These are phyloP conservation scores for Cladosporium sp. DNA, from an alignment of 2,329 filamentous ascomycete genomes.

Conservation along the genomic window DNA sequence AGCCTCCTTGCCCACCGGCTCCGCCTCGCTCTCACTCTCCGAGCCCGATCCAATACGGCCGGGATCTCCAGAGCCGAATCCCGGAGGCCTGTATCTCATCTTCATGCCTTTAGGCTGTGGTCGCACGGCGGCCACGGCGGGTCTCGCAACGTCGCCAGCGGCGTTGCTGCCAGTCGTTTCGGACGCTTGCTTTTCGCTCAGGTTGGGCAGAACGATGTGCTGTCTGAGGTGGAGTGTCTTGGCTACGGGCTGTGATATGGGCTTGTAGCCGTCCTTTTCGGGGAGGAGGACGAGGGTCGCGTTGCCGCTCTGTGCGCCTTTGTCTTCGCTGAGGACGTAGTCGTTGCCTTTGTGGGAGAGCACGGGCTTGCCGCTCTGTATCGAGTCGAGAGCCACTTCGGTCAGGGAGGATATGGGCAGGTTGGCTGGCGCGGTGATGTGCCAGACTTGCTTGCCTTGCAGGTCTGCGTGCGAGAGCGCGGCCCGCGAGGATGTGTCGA, in stretches of 20 bases:
- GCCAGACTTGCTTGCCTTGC: conserved; percentile 73
- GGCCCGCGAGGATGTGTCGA: conserved; percentile 37
- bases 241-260: conserved; percentile 46
- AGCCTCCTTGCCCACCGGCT: conserved; percentile 10
- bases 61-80: conserved; percentile 45
- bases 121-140: conserved; percentile 51
- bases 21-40: conserved; percentile 42
- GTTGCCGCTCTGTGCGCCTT: conserved; percentile 13
- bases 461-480: conserved; percentile 50
- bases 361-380: conserved; percentile 50
- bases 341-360: conserved; percentile 61
- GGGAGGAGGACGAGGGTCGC: conserved; percentile 23
- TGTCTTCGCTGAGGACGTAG: conserved; percentile 41
- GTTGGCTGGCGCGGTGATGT: conserved; percentile 69
- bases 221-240: conserved; percentile 63
- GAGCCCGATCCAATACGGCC: conserved; percentile 39
- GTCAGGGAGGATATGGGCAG: conserved; percentile 65
- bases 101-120: conserved; percentile 65
- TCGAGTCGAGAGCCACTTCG: conserved; percentile 59
- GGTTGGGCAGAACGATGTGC: conserved; percentile 52
- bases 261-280: conserved; percentile 25
- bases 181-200: conserved; percentile 38
- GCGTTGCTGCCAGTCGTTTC: conserved; percentile 36
- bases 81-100: conserved; percentile 64
- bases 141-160: conserved; percentile 41